Evolutionary conservation across 2,329 filamentous ascomycete species (phyloP), one percentile per base, ranked within the genome.

Genomic region (Fusarium sacchari): DNA sequence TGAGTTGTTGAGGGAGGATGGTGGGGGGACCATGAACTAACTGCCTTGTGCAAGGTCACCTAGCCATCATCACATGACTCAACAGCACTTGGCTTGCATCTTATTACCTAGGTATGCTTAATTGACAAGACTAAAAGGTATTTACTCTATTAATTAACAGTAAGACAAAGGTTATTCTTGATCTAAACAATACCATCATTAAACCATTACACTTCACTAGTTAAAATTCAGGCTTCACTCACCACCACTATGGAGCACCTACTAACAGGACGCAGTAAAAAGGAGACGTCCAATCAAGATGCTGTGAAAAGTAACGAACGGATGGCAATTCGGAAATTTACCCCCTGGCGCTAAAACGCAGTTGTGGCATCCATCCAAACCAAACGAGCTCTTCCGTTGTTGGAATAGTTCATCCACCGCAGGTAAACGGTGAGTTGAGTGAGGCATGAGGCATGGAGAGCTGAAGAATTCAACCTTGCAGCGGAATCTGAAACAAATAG

Each of bases 321-420:
- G n/a, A n/a, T 44, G 20, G 50, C 20, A 46, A 12, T 20, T 69
- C 67, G 52, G 65, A 69, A 64, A 52, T 46, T 53, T 69, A 69
- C 59, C 59, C 67, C 67, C 67, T 69, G 47, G 59, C 67, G 61
- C 67, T 69, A 69, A 64, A 69, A 69, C 65, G n/a, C 67, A 69
- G 67, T 69, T 69, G 67, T 69, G 67, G 67, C 67, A 64, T 42
- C 43, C 67, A 64, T 42, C 43, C 18, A n/a, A 53, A 50, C 52
- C 24, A 69, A 69, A 69, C 65, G 59, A 69, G 59, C 67, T 34
- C 65, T 65, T 68, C 67, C 67, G 58, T 49, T 69, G 44, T 65
- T n/a, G 67, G 67, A 64, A 69, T 69, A 69, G 67, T 53, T 36
- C 34, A 36, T 36, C 24, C 37, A 67, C 53, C 55, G 55, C 24